Evolutionary conservation across 2,329 filamentous ascomycete species (phyloP).

Genomic region (Phaeosphaeria sp.): DNA sequence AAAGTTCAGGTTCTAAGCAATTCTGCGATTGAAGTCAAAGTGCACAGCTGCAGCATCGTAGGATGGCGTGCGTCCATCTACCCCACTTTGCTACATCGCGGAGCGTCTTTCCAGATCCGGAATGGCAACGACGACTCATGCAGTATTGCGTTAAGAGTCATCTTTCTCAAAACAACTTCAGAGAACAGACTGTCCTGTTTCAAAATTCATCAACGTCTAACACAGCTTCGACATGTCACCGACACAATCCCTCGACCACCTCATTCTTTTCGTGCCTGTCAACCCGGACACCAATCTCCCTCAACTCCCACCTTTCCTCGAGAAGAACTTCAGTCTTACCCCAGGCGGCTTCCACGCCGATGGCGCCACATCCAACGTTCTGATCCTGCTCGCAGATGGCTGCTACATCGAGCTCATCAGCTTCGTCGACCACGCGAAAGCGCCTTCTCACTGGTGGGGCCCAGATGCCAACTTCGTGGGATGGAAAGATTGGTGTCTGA

Average conservation of each 20-base stretch:
- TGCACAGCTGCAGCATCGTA: no score
- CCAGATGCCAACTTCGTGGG: slow-evolving; percentile 57
- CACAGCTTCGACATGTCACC: slow-evolving; percentile 1
- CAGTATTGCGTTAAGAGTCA: background rate
- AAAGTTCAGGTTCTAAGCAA: no score
- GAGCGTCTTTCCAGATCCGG: slow-evolving; percentile 1
- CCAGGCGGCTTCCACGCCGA: slow-evolving; percentile 69
- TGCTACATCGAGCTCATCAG: slow-evolving; percentile 72
- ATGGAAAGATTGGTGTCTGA: slow-evolving; percentile 67
- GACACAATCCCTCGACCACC: slow-evolving; percentile 62
- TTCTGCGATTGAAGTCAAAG: no score
- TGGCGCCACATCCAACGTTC: slow-evolving; percentile 66
- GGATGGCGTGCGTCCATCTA: background rate
- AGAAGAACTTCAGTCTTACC: slow-evolving; percentile 63
- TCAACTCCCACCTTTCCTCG: slow-evolving; percentile 55
- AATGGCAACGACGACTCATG: background rate
- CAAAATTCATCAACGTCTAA: background rate
- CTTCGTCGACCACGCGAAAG: slow-evolving; percentile 59
- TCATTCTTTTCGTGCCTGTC: slow-evolving; percentile 69
- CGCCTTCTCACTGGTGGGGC: slow-evolving; percentile 67
- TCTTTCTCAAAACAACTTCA: background rate
- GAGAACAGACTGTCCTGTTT: background rate
- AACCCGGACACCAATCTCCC: slow-evolving; percentile 54
- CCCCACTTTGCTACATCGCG: background rate
- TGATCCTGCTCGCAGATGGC: slow-evolving; percentile 69